A percentile compares a stretch with the other conserved stretches of the same genome.
Evolutionary conservation across 371 early-diverging fungal genomes (phyloP).

Genomic region (Mucor velutinosus): DNA sequence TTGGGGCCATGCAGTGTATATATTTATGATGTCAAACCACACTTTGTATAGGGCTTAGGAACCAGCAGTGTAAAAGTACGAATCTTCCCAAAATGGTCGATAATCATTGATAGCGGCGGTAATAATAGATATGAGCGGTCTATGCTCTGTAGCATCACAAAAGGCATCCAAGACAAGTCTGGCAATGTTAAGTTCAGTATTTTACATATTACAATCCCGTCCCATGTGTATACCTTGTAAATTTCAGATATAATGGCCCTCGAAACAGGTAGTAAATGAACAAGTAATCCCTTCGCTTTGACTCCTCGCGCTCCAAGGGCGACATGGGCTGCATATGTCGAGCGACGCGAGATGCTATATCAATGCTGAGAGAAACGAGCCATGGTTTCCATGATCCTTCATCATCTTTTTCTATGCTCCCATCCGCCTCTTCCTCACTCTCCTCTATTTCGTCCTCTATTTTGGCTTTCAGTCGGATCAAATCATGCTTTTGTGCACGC

Average conservation of each 20-base stretch:
- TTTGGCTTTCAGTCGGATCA: neutral
- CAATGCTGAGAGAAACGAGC: constrained; percentile 38
- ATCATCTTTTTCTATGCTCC: constrained; percentile 19
- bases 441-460: neutral
- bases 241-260: constrained; percentile 32
- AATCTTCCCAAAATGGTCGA: constrained; percentile 47
- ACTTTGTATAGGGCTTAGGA: constrained; percentile 26
- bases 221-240: constrained; percentile 30
- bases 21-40: neutral
- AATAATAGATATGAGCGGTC: constrained; percentile 40
- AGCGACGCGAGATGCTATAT: constrained; percentile 28
- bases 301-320: constrained; percentile 39
- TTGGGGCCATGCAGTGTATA: neutral
- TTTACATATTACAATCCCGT: neutral
- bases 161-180: constrained; percentile 31
- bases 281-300: constrained; percentile 33
- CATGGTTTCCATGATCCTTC: constrained; percentile 43
- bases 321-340: constrained; percentile 33
- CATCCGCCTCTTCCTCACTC: neutral
- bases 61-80: constrained; percentile 45
- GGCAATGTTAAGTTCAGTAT: neutral
- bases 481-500: neutral
- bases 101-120: constrained; percentile 48
- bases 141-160: constrained; percentile 41
- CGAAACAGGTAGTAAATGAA: constrained; percentile 40